Evolutionary conservation across 176 grass and related monocot genomes (phyloP).

Genomic region (Calamus simplicifolius): DNA sequence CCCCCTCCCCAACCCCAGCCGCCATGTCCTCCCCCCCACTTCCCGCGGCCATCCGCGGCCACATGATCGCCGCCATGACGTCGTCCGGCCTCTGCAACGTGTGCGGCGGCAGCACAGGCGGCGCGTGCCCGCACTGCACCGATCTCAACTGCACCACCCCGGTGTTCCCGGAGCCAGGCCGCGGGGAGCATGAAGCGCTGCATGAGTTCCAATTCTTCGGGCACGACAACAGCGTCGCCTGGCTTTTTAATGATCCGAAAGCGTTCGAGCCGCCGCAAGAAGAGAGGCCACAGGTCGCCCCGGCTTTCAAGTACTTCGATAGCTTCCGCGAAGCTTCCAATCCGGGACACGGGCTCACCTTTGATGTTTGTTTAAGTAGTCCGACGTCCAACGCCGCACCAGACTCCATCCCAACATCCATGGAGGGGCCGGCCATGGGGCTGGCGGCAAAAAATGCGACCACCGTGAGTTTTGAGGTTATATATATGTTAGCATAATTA

Average conservation of each 20-base stretch:
- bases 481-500: neutral
- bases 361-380: conserved; percentile 16
- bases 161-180: conserved; percentile 3
- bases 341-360: conserved; percentile 27
- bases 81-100: conserved; percentile 12
- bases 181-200: conserved; percentile 12
- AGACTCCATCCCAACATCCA: neutral
- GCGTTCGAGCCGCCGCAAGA: neutral
- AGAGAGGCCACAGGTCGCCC: neutral
- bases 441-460: conserved; percentile 22
- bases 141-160: conserved; percentile 30
- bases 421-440: conserved; percentile 7
- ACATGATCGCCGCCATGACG: conserved; percentile 28
- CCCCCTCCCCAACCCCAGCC: conserved; percentile 5
- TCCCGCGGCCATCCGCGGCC: neutral
- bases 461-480: conserved; percentile 34
- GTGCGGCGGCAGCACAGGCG: conserved; percentile 13
- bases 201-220: conserved; percentile 54
- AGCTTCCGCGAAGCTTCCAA: neutral
- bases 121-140: conserved; percentile 15
- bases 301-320: conserved; percentile 7
- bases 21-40: neutral
- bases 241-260: conserved; percentile 37
- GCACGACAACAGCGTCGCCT: conserved; percentile 29
- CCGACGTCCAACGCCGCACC: neutral